Evolutionary conservation across 192 early-diverging fungal species (phyloP).

Genomic region (Umbelopsis sp.): DNA sequence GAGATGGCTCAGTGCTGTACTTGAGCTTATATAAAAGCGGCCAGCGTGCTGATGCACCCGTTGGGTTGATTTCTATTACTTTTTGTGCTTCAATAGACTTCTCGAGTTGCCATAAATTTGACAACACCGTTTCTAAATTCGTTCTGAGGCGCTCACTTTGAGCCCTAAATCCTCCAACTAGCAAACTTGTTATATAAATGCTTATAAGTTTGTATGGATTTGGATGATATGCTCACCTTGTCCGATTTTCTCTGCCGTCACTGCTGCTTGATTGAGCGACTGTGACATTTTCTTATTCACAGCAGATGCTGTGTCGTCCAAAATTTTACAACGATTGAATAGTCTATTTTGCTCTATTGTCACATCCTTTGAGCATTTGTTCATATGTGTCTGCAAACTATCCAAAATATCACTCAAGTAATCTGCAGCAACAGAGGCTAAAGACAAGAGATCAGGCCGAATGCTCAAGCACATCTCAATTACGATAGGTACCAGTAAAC

Average conservation of each 20-base stretch:
- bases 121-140: not conserved
- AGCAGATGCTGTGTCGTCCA: not conserved
- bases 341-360: not conserved
- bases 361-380: constrained; percentile 2
- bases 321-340: not conserved
- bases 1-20: not conserved
- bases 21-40: not conserved
- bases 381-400: constrained; percentile 1
- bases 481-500: no score
- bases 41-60: not conserved
- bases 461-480: no score
- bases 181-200: not conserved
- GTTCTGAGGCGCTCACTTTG: not conserved
- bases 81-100: not conserved
- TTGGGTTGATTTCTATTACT: not conserved
- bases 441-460: not conserved
- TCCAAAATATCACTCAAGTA: constrained; percentile 6
- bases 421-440: not conserved
- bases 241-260: constrained; percentile 5
- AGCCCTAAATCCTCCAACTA: not conserved
- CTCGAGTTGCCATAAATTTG: not conserved
- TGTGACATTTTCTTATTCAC: constrained; percentile 5
- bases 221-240: not conserved
- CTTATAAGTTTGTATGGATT: not conserved
- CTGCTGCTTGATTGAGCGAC: not conserved